Percentiles rank a stretch among this genome's conserved stretches.
Conservation (phyloP, 2,329 filamentous ascomycete genomes). For the Penicillium janthinellum region DNA sequence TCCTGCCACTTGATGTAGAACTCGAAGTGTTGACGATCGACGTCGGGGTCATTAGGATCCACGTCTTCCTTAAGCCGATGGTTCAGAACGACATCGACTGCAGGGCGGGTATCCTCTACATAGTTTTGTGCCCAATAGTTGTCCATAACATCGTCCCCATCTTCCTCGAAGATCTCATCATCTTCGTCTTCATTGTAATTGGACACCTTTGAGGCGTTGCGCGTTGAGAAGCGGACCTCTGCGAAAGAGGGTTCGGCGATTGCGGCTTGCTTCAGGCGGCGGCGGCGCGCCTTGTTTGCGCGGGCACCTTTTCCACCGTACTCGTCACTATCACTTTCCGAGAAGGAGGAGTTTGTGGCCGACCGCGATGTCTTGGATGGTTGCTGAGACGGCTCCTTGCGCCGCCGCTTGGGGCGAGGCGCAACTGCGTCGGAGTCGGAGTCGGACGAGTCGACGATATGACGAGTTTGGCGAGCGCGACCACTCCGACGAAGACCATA, state of each 20-base stretch:
- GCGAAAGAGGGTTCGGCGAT: slow-evolving; percentile 66
- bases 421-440: slow-evolving; percentile 74
- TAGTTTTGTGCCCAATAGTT: slow-evolving; percentile 67
- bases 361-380: slow-evolving; percentile 52
- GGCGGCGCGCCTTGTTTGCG: slow-evolving; percentile 72
- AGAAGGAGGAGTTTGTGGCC: slow-evolving; percentile 63
- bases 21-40: slow-evolving; percentile 72
- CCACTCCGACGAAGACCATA: slow-evolving; percentile 92
- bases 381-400: slow-evolving; percentile 54
- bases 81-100: slow-evolving; percentile 88
- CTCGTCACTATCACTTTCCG: slow-evolving; percentile 66
- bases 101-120: slow-evolving; percentile 75
- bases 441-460: slow-evolving; percentile 63
- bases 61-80: slow-evolving; percentile 75
- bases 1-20: slow-evolving; percentile 96
- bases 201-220: slow-evolving; percentile 74
- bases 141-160: slow-evolving; percentile 63
- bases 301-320: slow-evolving; percentile 67
- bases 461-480: slow-evolving; percentile 63
- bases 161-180: slow-evolving; percentile 58
- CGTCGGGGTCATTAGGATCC: slow-evolving; percentile 40
- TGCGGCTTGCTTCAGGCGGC: slow-evolving; percentile 67
- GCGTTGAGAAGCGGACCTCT: slow-evolving; percentile 89
- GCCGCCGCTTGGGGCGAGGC: slow-evolving; percentile 51
- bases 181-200: slow-evolving; percentile 70